phyloP scores from a whole-genome alignment of 2,329 filamentous ascomycete genomes.

The Triangularia setosa region DNA sequence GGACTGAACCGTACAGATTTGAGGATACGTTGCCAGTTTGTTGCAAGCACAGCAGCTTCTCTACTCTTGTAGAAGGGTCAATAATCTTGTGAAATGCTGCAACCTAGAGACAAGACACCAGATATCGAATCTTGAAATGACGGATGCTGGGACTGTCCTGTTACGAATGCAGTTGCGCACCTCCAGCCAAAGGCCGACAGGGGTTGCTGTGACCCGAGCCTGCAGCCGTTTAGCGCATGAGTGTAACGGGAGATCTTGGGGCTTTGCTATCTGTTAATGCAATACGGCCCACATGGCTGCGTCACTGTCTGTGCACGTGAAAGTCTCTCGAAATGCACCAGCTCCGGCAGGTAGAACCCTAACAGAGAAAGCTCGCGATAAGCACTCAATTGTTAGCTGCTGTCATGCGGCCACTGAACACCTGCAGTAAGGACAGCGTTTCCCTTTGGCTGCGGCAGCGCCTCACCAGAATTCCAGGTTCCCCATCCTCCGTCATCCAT shows the following conservation, averaged over 20 bases:
- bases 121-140: not conserved
- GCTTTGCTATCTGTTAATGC: conserved; percentile 3
- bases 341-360: not conserved
- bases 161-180: conserved; percentile 7
- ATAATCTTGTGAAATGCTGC: not conserved
- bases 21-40: not conserved
- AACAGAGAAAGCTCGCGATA: conserved; percentile 9
- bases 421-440: conserved; percentile 26
- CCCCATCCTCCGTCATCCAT: conserved; percentile 9
- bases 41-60: not conserved
- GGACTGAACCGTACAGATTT: not conserved
- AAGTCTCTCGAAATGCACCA: not conserved
- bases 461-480: conserved; percentile 9
- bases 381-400: conserved; percentile 7
- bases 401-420: conserved; percentile 1
- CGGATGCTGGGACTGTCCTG: not conserved
- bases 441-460: conserved; percentile 18
- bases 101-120: not conserved
- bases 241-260: not conserved
- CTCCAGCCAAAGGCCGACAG: not conserved
- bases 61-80: not conserved
- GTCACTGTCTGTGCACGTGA: not conserved
- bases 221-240: conserved; percentile 5
- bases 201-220: conserved; percentile 1
- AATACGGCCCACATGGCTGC: not conserved